phyloP scores from a whole-genome alignment of 2,329 filamentous ascomycete species.

The Apiospora malaysiana region DNA sequence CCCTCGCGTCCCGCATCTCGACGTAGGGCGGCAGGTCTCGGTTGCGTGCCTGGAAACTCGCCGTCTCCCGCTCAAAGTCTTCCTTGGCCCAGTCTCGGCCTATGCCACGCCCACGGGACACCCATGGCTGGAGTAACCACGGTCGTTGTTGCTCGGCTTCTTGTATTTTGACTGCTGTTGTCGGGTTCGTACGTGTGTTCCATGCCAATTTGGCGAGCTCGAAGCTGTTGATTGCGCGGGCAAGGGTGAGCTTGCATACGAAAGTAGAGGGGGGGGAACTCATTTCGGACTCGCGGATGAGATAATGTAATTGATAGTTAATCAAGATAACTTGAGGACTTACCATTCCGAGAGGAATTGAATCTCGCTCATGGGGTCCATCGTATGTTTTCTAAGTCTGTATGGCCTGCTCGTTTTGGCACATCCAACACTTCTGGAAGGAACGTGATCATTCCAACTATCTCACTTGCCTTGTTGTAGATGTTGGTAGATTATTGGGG shows the following conservation, averaged over 20 bases:
- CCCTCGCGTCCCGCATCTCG: not conserved
- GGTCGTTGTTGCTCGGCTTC: not conserved
- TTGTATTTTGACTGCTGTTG: not conserved
- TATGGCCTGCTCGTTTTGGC: not conserved
- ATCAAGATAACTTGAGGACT: not conserved
- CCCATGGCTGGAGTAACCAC: not conserved
- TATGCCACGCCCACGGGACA: not conserved
- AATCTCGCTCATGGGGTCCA: not conserved
- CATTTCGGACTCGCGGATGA: too few relatives aligned
- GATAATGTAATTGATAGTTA: too few relatives aligned
- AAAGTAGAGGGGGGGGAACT: not conserved
- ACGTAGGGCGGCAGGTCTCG: not conserved
- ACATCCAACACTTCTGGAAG: not conserved
- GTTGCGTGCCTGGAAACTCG: not conserved
- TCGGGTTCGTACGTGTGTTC: not conserved
- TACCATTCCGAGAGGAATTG: not conserved
- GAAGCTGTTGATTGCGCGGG: not conserved
- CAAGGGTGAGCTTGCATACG: not conserved
- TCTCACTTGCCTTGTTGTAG: not conserved
- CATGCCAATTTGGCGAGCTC: not conserved
- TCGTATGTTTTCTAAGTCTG: not conserved
- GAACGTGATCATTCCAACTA: too few relatives aligned
- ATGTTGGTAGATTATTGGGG: not conserved
- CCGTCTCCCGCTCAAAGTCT: not conserved
- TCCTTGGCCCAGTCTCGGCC: not conserved